These are phyloP conservation scores for Hypoxylon crocopeplum DNA, from an alignment of 495 filamentous ascomycete genomes.

Conservation along the genomic window DNA sequence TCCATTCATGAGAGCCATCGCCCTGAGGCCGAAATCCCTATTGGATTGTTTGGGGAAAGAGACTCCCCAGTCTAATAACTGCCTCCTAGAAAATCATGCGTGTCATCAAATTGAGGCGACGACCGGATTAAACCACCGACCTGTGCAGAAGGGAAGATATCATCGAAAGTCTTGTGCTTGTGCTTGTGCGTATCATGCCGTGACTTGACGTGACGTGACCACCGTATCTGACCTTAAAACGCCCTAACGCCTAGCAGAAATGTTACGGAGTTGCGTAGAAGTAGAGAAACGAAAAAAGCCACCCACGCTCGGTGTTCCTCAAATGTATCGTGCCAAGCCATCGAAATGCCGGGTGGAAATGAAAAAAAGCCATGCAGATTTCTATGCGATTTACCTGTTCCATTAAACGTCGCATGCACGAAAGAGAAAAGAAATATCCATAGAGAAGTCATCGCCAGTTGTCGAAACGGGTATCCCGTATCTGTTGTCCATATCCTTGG, in stretches of 20 bases:
- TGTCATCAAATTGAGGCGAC: conserved; percentile 19
- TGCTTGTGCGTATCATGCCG: conserved; percentile 30
- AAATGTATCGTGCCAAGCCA: conserved; percentile 27
- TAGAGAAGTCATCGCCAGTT: background rate
- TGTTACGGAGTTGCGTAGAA: conserved; percentile 20
- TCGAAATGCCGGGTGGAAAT: conserved; percentile 23
- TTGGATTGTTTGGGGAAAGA: conserved; percentile 11
- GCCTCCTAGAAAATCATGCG: conserved; percentile 16
- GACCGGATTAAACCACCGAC: conserved; percentile 8
- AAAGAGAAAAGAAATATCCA: conserved; percentile 3
- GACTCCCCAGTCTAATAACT: conserved; percentile 29
- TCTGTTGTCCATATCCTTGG: background rate
- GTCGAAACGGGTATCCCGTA: background rate
- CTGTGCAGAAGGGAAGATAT: conserved; percentile 6
- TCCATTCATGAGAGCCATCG: conserved; percentile 17
- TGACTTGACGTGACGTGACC: conserved; percentile 30
- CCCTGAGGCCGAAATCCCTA: conserved; percentile 22
- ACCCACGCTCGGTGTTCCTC: conserved; percentile 8
- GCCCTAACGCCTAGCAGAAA: conserved; percentile 30
- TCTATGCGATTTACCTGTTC: conserved; percentile 33
- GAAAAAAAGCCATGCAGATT: conserved; percentile 28
- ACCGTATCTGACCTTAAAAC: conserved; percentile 11
- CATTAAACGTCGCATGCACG: conserved; percentile 28
- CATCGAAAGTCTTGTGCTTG: conserved; percentile 22
- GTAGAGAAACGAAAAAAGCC: conserved; percentile 6